These are phyloP conservation scores for Aspergillus japonicus DNA, from an alignment of 2,329 filamentous ascomycete species.

Conservation along the genomic window DNA sequence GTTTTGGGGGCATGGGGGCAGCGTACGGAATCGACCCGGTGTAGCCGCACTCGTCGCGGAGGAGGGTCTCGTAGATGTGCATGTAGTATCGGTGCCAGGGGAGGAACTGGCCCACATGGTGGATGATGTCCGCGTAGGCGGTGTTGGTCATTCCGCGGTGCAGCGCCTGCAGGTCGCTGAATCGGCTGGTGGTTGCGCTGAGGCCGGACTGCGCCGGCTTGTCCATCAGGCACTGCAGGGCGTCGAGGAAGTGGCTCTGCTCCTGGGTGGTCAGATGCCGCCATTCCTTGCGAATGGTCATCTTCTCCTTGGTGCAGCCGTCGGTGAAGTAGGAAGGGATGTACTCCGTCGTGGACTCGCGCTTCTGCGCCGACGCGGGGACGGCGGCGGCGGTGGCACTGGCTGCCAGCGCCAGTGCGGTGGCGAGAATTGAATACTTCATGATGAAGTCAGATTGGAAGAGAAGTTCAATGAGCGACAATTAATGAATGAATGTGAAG, in stretches of 20 bases:
- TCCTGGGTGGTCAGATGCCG: constrained; percentile 2
- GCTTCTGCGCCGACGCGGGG: background rate
- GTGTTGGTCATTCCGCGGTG: constrained; percentile 13
- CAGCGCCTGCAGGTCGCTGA: constrained; percentile 13
- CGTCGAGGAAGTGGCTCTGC: constrained; percentile 1
- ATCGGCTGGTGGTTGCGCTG: constrained; percentile 7
- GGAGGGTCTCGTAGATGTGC: constrained; percentile 9
- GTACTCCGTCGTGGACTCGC: background rate
- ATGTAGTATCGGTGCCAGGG: constrained; percentile 11
- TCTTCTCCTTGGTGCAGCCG: constrained; percentile 5
- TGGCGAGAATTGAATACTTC: background rate
- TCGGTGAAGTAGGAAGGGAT: background rate
- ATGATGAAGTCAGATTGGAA: background rate
- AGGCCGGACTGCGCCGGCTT: constrained; percentile 4
- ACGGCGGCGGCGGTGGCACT: background rate
- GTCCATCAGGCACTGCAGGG: constrained; percentile 6
- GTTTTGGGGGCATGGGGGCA: background rate
- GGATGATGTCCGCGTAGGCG: constrained; percentile 44
- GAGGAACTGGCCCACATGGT: constrained; percentile 24
- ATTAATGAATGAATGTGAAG: background rate
- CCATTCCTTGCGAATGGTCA: constrained; percentile 10
- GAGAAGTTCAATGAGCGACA: background rate
- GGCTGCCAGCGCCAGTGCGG: background rate
- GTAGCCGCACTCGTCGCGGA: constrained; percentile 5
- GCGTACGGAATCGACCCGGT: constrained; percentile 1